Conservation (phyloP, 23 red algal species). For the Chondrus crispus region DNA sequence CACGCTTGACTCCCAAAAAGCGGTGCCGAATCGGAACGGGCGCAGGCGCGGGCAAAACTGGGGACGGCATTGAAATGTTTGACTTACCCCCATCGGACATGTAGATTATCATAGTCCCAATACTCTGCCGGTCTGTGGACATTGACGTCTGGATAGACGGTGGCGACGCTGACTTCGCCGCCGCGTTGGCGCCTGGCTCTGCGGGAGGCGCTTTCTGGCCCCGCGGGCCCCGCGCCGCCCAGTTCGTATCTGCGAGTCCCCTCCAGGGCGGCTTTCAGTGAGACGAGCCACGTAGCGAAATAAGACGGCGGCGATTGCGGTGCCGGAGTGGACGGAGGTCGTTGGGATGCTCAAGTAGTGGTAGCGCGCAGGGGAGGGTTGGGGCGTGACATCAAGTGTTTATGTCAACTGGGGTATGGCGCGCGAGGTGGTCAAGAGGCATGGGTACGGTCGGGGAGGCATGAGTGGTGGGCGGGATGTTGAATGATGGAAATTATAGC, state of each 20-base stretch:
- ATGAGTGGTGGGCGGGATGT: no score
- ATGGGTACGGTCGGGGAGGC: no score
- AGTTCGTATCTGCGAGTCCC: conserved; percentile 64
- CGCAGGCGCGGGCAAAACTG: no score
- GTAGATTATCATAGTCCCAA: conserved; percentile 98
- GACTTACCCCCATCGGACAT: conserved; percentile 90
- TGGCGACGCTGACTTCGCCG: conserved; percentile 66
- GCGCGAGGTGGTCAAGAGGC: no score
- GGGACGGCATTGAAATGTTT: neutral
- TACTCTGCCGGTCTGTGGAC: conserved; percentile 71
- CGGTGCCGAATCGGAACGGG: no score
- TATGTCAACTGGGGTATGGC: no score
- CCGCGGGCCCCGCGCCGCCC: conserved; percentile 77
- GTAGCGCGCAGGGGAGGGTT: neutral
- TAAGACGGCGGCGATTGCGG: neutral
- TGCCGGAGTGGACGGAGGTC: neutral
- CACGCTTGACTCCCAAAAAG: neutral
- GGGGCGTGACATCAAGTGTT: neutral
- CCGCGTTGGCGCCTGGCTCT: conserved; percentile 59
- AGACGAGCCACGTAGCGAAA: neutral
- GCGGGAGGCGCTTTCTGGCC: conserved; percentile 66
- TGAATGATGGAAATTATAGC: no score
- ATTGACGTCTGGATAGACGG: conserved; percentile 92
- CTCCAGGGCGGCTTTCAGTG: conserved; percentile 23
- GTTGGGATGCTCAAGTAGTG: neutral